Conservation (phyloP, 2,329 filamentous ascomycete genomes). For the Drechmeria coniospora region DNA sequence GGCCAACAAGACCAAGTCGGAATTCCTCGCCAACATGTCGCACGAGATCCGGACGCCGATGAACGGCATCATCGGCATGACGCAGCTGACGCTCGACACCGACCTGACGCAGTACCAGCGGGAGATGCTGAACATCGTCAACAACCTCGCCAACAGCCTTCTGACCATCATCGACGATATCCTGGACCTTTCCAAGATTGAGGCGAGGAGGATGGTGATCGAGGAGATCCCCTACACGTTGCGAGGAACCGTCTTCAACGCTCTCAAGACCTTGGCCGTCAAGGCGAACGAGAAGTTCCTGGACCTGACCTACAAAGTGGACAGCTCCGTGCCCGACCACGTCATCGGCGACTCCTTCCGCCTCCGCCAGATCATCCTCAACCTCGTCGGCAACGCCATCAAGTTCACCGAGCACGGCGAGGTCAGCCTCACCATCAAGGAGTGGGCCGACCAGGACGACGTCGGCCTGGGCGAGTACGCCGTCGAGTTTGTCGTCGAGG, state of each 20-base stretch:
- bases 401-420: conserved; percentile 97
- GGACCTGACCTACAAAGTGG: conserved; percentile 84
- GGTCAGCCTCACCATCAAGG: conserved; percentile 82
- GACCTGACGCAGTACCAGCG: conserved; percentile 88
- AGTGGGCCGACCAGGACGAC: conserved; percentile 46
- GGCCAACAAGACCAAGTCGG: conserved; percentile 95
- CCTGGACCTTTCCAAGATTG: conserved; percentile 63
- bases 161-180: conserved; percentile 91
- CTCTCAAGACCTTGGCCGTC: conserved; percentile 88
- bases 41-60: conserved; percentile 96
- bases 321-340: conserved; percentile 85
- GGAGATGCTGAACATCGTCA: conserved; percentile 97
- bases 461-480: conserved; percentile 64
- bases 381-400: conserved; percentile 94
- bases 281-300: conserved; percentile 94
- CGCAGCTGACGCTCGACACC: conserved; percentile 86
- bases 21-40: conserved; percentile 97
- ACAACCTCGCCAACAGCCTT: conserved; percentile 89
- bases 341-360: conserved; percentile 95
- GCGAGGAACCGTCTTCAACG: conserved; percentile 90
- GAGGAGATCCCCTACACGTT: conserved; percentile 95
- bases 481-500: conserved; percentile 88
- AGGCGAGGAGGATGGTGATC: conserved; percentile 95
- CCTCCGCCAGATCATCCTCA: conserved; percentile 88
- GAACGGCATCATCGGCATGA: conserved; percentile 98